Evolutionary conservation across 371 early-diverging fungal species (phyloP).

Genomic region (Lichtheimia corymbifera): DNA sequence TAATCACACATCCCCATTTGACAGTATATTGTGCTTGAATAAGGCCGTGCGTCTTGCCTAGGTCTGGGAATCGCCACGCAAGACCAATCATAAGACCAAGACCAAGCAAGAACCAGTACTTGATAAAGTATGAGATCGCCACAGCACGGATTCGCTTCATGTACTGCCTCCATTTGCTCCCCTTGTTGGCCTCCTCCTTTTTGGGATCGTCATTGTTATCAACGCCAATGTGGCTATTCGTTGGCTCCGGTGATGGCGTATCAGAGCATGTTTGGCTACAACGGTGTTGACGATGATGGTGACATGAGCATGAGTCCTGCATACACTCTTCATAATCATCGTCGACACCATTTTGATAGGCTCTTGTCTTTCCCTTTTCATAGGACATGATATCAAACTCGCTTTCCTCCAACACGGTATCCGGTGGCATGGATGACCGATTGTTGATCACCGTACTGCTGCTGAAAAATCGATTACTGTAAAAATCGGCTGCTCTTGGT

Average conservation of each 20-base stretch:
- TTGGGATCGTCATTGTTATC: neutral
- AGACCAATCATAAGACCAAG: constrained; percentile 62
- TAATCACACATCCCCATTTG: constrained; percentile 64
- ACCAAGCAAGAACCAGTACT: constrained; percentile 63
- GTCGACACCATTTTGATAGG: neutral
- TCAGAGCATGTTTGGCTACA: no score
- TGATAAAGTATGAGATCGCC: neutral
- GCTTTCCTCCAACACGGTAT: neutral
- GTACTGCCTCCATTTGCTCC: neutral
- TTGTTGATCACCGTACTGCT: neutral
- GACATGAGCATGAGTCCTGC: no score
- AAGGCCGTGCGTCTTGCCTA: constrained; percentile 61
- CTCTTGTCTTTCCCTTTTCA: neutral
- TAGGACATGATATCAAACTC: constrained; percentile 4
- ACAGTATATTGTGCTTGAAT: constrained; percentile 67
- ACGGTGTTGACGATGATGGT: no score
- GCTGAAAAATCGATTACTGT: neutral
- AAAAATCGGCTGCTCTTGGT: neutral
- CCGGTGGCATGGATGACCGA: constrained; percentile 9
- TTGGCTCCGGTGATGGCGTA: no score
- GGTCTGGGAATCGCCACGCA: constrained; percentile 61
- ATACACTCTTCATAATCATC: neutral
- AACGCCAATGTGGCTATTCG: no score
- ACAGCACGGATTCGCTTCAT: neutral
- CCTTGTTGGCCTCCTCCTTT: neutral